phyloP scores from a whole-genome alignment of 2,329 filamentous ascomycete species.

The Penicillium sp. region DNA sequence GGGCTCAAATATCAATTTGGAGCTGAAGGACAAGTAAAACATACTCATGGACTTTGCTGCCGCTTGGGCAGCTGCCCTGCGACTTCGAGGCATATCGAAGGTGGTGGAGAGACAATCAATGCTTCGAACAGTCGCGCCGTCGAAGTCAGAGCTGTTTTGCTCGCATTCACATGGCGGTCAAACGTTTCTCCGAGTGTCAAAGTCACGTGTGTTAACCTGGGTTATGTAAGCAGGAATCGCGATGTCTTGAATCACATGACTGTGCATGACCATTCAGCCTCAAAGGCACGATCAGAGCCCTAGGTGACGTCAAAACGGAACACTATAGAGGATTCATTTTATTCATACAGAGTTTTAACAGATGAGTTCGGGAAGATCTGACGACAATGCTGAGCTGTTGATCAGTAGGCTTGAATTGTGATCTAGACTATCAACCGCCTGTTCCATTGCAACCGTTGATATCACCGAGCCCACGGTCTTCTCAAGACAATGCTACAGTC shows the following conservation, averaged over 20 bases:
- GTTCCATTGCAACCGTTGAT: not conserved
- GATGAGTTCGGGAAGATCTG: not conserved
- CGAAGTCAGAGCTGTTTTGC: constrained; percentile 17
- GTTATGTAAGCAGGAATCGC: too few relatives aligned
- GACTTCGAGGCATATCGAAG: constrained; percentile 43
- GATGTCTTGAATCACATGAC: not conserved
- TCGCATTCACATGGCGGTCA: constrained; percentile 2
- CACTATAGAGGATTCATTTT: not conserved
- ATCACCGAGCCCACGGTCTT: not conserved
- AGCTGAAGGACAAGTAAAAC: constrained; percentile 11
- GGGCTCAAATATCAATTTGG: not conserved
- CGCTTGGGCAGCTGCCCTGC: constrained; percentile 47
- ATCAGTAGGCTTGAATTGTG: not conserved
- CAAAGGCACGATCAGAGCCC: not conserved
- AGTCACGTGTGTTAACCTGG: not conserved
- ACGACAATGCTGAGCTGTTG: not conserved
- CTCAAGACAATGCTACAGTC: not conserved
- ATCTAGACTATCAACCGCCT: not conserved
- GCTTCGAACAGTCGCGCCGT: constrained; percentile 4
- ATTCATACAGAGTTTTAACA: not conserved
- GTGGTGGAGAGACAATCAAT: constrained; percentile 5
- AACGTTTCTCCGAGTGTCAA: constrained; percentile 5
- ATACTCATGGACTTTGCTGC: constrained; percentile 47
- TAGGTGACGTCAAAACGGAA: not conserved
- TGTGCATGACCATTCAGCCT: not conserved